Conservation (phyloP, 371 early-diverging fungal species). For the Encephalitozoon hellem region DNA sequence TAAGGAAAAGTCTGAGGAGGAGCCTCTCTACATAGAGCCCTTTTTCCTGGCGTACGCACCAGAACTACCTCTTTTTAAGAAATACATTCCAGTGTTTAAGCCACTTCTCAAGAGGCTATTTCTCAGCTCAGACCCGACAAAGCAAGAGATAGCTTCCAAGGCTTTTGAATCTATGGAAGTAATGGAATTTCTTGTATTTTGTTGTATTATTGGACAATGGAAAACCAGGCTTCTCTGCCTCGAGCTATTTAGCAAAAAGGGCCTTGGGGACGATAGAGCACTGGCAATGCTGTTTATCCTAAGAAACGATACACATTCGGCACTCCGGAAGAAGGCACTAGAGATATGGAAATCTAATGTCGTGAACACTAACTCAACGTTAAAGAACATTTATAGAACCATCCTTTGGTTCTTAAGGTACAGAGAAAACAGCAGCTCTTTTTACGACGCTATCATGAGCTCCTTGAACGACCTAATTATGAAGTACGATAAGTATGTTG, state of each 20-base stretch:
- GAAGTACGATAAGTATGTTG: not conserved
- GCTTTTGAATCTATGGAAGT: constrained; percentile 19
- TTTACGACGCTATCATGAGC: not conserved
- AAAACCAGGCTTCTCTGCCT: not conserved
- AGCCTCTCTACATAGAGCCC: not conserved
- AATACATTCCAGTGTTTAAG: constrained; percentile 14
- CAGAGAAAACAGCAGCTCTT: not conserved
- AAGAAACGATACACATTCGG: constrained; percentile 18
- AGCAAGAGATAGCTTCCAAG: constrained; percentile 3
- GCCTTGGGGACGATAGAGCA: not conserved
- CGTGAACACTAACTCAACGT: constrained; percentile 20
- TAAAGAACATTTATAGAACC: constrained; percentile 1
- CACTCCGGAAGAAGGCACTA: constrained; percentile 30
- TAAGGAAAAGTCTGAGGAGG: not conserved
- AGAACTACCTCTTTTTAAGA: constrained; percentile 22
- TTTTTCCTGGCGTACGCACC: constrained; percentile 33
- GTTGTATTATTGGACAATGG: constrained; percentile 1
- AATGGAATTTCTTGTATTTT: not conserved
- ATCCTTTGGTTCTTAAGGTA: constrained; percentile 10
- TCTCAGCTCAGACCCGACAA: not conserved
- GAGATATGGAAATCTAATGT: constrained; percentile 29
- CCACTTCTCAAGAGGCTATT: constrained; percentile 29
- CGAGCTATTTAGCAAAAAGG: not conserved
- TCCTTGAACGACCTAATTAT: not conserved
- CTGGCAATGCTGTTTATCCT: constrained; percentile 26